These are phyloP conservation scores for Yamadazyma scolyti DNA, from an alignment of 805 yeast genomes.

Conservation along the genomic window DNA sequence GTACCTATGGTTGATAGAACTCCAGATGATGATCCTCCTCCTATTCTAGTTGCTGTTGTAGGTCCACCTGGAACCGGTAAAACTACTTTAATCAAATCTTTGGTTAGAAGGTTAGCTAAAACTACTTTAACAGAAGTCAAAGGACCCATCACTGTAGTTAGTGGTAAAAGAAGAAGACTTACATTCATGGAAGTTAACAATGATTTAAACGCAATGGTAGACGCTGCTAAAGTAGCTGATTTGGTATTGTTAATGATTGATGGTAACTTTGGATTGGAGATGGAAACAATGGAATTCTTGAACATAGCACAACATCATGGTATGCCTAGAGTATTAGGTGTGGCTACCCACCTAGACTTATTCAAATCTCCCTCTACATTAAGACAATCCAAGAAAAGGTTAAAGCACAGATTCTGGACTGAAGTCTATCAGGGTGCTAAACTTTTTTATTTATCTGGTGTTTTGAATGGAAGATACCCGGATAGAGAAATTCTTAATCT, in stretches of 20 bases:
- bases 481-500: slow-evolving; percentile 92
- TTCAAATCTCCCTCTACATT: slow-evolving; percentile 87
- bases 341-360: slow-evolving; percentile 91
- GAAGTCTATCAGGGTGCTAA: slow-evolving; percentile 99
- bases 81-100: slow-evolving; percentile 84
- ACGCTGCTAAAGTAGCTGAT: slow-evolving; percentile 93
- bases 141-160: slow-evolving; percentile 95
- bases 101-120: slow-evolving; percentile 84
- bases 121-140: slow-evolving; percentile 80
- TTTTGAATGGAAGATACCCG: slow-evolving; percentile 94
- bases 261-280: slow-evolving; percentile 97
- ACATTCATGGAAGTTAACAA: slow-evolving; percentile 92
- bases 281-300: slow-evolving; percentile 99
- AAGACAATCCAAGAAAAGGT: slow-evolving; percentile 84
- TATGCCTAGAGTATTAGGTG: slow-evolving; percentile 95
- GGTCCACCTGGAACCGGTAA: slow-evolving; percentile 99
- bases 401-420: slow-evolving; percentile 96
- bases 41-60: slow-evolving; percentile 91
- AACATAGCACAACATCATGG: slow-evolving; percentile 98
- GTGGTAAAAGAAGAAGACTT: slow-evolving; percentile 88
- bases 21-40: slow-evolving; percentile 97
- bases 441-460: slow-evolving; percentile 90
- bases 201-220: slow-evolving; percentile 93
- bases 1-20: slow-evolving; percentile 98
- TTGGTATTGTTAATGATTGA: slow-evolving; percentile 84